Evolutionary conservation across 306 rosid species (phyloP), one percentile per base, ranked within the genome.

Genomic region (Vigna angularis): DNA sequence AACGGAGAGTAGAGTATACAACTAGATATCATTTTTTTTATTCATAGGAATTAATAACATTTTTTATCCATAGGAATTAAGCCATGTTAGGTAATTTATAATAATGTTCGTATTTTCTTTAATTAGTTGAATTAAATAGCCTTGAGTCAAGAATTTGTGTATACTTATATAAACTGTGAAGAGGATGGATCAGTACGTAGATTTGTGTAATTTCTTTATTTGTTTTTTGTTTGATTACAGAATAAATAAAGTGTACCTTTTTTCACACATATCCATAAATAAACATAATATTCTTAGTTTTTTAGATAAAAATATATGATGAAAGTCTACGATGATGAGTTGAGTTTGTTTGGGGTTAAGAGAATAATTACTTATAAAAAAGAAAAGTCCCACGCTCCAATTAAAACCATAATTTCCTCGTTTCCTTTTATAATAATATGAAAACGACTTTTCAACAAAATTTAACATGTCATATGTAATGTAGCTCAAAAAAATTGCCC

Each of bases 381-480:
- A 44, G 17, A 45, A 24, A 67, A 67, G 24, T 14, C 34, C 22
- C 47, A 24, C 22, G 11, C 24, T 68, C 18, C 24, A 66, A 15
- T 44, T 45, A 68, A 45, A 47, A 9, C 9, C 1, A 63, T n/a
- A 24, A 6, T 47, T 68, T 68, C 15, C 42, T 5, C 1, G 0
- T 15, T 68, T 56, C 24, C 26, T 12, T 47, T 66, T 10, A 20
- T 67, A 14, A 67, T 44, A 67, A 44, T 7, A 24, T 68, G 73
- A 68, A 45, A 68, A 26, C 22, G 73, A 68, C 73, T 7, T 18
- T 68, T 47, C 7, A 45, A 44, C 73, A 67, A 44, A 42, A 66
- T 66, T 18, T 20, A 44, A 44, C 72, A 53, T 20, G 9, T 66
- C 53, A 44, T 5, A 42, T 66, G 12, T 22, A 11, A 42, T 66